Percentiles rank a stretch among this genome's conserved stretches.
Evolutionary conservation across 2,329 filamentous ascomycete species (phyloP).

Genomic region (Cordyceps cateniannulata): DNA sequence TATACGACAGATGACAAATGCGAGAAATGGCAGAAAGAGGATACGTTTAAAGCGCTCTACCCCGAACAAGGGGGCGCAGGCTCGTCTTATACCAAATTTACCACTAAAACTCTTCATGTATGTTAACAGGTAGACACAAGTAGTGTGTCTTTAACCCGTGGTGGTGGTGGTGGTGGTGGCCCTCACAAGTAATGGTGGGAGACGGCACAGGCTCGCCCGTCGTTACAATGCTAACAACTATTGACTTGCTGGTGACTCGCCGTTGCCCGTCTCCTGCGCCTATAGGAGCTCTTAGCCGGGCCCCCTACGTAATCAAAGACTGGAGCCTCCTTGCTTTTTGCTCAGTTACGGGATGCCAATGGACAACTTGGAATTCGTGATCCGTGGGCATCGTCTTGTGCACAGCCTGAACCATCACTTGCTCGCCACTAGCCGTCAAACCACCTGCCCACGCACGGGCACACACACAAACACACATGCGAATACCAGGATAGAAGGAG

Average conservation of each 20-base stretch:
- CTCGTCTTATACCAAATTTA: conserved; percentile 3
- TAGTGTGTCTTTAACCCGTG: neutral
- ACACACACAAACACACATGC: neutral
- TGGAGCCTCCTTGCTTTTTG: neutral
- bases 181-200: neutral
- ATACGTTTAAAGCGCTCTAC: neutral
- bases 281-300: neutral
- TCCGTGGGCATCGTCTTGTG: neutral
- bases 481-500: neutral
- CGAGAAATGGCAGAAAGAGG: neutral
- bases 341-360: neutral
- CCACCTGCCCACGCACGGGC: neutral
- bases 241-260: neutral
- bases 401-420: neutral
- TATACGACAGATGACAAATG: too few species aligned
- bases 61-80: neutral
- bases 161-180: neutral
- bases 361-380: neutral
- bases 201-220: neutral
- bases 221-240: neutral
- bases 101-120: neutral
- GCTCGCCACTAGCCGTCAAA: too few species aligned
- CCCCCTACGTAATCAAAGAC: conserved; percentile 3
- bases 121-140: neutral
- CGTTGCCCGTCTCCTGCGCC: neutral